Evolutionary conservation across 768 basidiomycete genomes (phyloP).

Genomic region (Pisolithus albus): DNA sequence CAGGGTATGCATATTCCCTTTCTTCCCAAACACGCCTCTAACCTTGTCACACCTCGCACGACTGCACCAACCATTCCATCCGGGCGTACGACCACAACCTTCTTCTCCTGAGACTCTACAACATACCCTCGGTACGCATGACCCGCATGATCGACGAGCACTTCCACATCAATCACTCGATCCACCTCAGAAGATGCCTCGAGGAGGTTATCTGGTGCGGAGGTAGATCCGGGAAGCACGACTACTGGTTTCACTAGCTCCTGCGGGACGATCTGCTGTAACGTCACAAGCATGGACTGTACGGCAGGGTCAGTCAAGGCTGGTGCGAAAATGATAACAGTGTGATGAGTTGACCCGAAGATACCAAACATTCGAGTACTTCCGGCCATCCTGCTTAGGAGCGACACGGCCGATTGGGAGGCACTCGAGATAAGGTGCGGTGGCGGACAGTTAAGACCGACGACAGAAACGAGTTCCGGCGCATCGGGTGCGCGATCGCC

Average conservation of each 20-base stretch:
- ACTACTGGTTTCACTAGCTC: background rate
- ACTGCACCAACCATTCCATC: constrained; percentile 38
- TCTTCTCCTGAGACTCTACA: background rate
- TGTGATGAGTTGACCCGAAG: constrained; percentile 23
- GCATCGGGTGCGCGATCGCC: background rate
- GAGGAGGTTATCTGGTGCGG: background rate
- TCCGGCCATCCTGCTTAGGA: too few species aligned
- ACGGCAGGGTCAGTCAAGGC: constrained; percentile 1
- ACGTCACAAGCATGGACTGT: background rate
- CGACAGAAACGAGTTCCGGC: background rate
- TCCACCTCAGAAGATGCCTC: background rate
- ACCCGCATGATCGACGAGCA: background rate
- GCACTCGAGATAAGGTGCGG: too few species aligned
- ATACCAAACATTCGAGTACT: background rate
- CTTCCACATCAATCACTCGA: background rate
- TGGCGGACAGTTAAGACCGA: background rate
- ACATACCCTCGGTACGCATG: background rate
- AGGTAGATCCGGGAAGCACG: background rate
- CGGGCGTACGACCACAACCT: constrained; percentile 30
- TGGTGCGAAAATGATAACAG: constrained; percentile 34
- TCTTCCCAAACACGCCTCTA: constrained; percentile 14
- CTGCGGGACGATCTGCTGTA: background rate
- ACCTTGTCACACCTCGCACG: constrained; percentile 8
- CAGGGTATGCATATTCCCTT: too few species aligned
- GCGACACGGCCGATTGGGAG: too few species aligned